Conservation (phyloP, 371 early-diverging fungal genomes). For the Mucor velutinosus region DNA sequence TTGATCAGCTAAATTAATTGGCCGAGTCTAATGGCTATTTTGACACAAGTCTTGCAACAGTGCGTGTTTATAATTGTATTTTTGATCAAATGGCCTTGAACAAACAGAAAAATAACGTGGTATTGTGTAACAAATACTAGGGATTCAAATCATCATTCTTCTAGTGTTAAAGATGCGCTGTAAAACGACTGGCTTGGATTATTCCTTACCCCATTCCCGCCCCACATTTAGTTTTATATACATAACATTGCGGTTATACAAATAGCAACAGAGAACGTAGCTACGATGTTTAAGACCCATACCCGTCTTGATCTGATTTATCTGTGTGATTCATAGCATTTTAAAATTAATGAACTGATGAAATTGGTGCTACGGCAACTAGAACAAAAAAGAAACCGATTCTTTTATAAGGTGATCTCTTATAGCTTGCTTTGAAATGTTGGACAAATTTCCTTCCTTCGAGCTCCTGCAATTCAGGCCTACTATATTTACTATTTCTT, state of each 20-base stretch:
- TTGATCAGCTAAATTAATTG: not conserved
- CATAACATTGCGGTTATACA: not conserved
- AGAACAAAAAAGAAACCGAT: not conserved
- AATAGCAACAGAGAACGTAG: not conserved
- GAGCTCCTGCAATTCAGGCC: not conserved
- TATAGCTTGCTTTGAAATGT: not conserved
- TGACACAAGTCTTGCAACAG: not conserved
- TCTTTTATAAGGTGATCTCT: not conserved
- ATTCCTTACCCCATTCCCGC: conserved; percentile 1
- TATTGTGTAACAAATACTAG: conserved; percentile 8
- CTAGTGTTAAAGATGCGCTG: conserved; percentile 1
- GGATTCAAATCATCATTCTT: not conserved
- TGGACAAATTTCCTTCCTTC: not conserved
- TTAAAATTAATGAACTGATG: not conserved
- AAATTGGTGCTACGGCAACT: not conserved
- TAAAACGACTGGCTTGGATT: conserved; percentile 13
- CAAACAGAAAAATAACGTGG: conserved; percentile 10
- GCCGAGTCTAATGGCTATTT: not conserved
- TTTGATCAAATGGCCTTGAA: conserved; percentile 5
- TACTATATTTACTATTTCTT: not conserved
- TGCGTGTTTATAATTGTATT: not conserved
- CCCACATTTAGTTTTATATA: not conserved
- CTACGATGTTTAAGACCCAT: not conserved
- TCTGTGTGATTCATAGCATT: not conserved
- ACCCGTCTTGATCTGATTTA: not conserved